A percentile compares a stretch with the other conserved stretches of the same genome.
These are phyloP conservation scores for Phytophthora agathidicida DNA, from an alignment of 352 stramenopile species.

Conservation along the genomic window DNA sequence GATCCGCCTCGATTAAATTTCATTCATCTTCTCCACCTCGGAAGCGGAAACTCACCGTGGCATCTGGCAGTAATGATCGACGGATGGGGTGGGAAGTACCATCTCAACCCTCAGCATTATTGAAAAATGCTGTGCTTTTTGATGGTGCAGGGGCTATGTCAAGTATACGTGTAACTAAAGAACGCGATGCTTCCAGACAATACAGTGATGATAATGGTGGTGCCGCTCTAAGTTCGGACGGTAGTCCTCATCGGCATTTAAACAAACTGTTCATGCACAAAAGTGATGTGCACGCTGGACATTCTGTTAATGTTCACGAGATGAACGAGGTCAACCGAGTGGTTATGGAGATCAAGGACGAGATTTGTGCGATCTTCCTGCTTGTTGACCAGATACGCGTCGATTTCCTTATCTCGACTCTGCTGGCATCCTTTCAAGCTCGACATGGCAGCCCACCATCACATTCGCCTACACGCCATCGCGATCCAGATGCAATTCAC, in stretches of 20 bases:
- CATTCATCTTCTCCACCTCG: not conserved
- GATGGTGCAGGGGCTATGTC: conserved; percentile 38
- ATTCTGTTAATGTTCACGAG: conserved; percentile 30
- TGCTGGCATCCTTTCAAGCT: conserved; percentile 52
- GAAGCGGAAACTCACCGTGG: conserved; percentile 15
- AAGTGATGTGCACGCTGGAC: not conserved
- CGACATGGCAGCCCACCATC: conserved; percentile 34
- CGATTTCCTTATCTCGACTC: conserved; percentile 68
- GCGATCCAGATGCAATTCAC: conserved; percentile 32
- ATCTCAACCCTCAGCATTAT: conserved; percentile 12
- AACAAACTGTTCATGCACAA: conserved; percentile 25
- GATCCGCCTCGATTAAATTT: not conserved
- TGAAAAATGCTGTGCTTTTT: conserved; percentile 47
- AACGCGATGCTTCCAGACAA: conserved; percentile 33
- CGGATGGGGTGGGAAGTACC: conserved; percentile 10
- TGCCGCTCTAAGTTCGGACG: conserved; percentile 1
- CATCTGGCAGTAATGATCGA: conserved; percentile 16
- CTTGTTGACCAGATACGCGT: conserved; percentile 63
- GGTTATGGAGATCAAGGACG: conserved; percentile 80
- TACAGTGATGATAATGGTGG: conserved; percentile 12
- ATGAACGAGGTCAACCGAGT: conserved; percentile 52
- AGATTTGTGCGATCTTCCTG: conserved; percentile 68
- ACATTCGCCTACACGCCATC: conserved; percentile 15
- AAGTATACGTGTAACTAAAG: conserved; percentile 34
- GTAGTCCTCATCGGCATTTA: conserved; percentile 23